Percentiles rank a stretch among this genome's conserved stretches.
These are phyloP conservation scores for Cubamyces sp. DNA, from an alignment of 768 basidiomycete species.

Conservation along the genomic window DNA sequence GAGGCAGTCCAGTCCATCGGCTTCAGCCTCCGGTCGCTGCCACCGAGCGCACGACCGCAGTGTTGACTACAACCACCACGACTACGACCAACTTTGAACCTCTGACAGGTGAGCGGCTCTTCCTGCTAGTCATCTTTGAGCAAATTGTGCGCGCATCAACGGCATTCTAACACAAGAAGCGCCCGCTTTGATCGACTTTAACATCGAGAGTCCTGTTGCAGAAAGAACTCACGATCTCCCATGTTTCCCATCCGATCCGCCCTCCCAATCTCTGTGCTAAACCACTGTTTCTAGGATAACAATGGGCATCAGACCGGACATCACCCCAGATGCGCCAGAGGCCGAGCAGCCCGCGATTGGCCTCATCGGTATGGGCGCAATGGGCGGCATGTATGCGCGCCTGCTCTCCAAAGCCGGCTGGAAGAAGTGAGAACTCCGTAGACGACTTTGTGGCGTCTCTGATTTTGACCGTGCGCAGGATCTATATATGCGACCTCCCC, in stretches of 20 bases:
- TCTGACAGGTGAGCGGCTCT: too few species aligned
- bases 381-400: conserved; percentile 94
- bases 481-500: conserved; percentile 88
- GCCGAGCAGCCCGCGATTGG: conserved; percentile 79
- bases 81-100: too few species aligned
- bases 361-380: conserved; percentile 96
- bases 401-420: conserved; percentile 80
- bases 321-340: conserved; percentile 40
- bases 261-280: not conserved
- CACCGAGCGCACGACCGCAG: not conserved
- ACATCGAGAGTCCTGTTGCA: not conserved
- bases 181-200: too few species aligned
- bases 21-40: too few species aligned
- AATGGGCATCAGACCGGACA: conserved; percentile 25
- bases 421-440: conserved; percentile 62
- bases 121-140: too few species aligned
- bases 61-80: not conserved
- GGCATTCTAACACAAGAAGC: too few species aligned
- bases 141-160: too few species aligned
- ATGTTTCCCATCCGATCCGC: not conserved
- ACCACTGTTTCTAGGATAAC: not conserved
- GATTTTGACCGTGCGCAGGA: conserved; percentile 49
- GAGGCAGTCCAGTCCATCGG: not conserved
- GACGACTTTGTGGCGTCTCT: conserved; percentile 1
- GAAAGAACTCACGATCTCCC: not conserved